Percentiles rank a stretch among this genome's conserved stretches.
Evolutionary conservation across 495 filamentous ascomycete species (phyloP).

Genomic region (Lasiosphaeria hispida): DNA sequence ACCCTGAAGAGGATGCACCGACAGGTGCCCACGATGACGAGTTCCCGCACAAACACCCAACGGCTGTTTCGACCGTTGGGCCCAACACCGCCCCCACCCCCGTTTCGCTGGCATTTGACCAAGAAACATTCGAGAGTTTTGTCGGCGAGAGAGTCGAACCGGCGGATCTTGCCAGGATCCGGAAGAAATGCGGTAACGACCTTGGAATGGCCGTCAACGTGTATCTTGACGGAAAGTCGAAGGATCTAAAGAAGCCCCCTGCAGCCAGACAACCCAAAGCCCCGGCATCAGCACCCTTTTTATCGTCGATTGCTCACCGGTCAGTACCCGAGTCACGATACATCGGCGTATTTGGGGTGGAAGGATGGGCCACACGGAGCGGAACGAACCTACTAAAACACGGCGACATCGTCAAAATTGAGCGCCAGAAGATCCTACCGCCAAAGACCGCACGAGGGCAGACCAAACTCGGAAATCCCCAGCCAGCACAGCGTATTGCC

Average conservation of each 20-base stretch:
- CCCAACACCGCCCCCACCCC: constrained; percentile 5
- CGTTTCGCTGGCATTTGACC: constrained; percentile 54
- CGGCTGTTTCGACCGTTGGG: neutral
- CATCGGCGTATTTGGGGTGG: constrained; percentile 87
- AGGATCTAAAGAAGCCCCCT: constrained; percentile 36
- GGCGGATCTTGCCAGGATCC: constrained; percentile 51
- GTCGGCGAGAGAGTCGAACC: constrained; percentile 62
- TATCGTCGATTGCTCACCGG: neutral
- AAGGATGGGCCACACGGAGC: constrained; percentile 88
- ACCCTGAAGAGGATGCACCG: constrained; percentile 42
- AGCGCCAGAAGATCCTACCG: constrained; percentile 72
- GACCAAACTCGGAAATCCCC: constrained; percentile 31
- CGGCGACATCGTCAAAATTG: constrained; percentile 77
- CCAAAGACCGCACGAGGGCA: constrained; percentile 54
- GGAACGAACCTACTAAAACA: constrained; percentile 70
- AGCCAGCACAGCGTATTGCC: constrained; percentile 33
- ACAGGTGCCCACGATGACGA: neutral
- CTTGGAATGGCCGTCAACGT: constrained; percentile 73
- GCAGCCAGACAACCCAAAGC: constrained; percentile 17
- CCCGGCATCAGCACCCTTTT: neutral
- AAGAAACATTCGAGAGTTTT: constrained; percentile 64
- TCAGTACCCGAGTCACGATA: constrained; percentile 68
- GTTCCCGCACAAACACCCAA: too few species aligned
- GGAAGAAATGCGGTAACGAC: constrained; percentile 57
- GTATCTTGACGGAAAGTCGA: constrained; percentile 95